phyloP scores from a whole-genome alignment of 495 filamentous ascomycete species.

The Lasiosphaeris hirsuta region DNA sequence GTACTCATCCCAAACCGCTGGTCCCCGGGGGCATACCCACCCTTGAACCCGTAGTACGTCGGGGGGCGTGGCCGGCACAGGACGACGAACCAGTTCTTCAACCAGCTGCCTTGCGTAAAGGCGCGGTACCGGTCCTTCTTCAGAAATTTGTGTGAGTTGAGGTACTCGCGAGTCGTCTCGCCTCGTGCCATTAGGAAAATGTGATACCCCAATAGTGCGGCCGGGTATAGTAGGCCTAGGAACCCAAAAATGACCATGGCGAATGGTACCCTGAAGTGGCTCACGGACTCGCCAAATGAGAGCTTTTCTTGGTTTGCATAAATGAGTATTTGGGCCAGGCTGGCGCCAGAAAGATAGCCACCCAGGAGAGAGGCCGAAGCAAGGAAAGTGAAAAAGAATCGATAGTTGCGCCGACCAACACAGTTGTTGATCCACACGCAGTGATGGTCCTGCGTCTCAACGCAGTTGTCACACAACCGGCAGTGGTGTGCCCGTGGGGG shows the following conservation, averaged over 20 bases:
- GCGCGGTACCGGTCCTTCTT: constrained; percentile 89
- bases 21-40: constrained; percentile 72
- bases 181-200: constrained; percentile 83
- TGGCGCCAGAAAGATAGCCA: constrained; percentile 70
- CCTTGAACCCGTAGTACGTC: constrained; percentile 87
- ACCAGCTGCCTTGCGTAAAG: constrained; percentile 73
- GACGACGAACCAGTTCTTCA: constrained; percentile 79
- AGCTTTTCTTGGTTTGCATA: constrained; percentile 59
- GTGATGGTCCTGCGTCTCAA: constrained; percentile 97
- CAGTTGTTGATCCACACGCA: constrained; percentile 99
- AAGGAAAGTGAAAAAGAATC: constrained; percentile 94
- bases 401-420: constrained; percentile 94
- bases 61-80: constrained; percentile 80
- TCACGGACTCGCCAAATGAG: constrained; percentile 64
- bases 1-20: constrained; percentile 60
- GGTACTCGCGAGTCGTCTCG: constrained; percentile 92
- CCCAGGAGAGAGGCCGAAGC: constrained; percentile 69
- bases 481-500: constrained; percentile 95
- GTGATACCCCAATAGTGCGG: constrained; percentile 82
- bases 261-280: constrained; percentile 72
- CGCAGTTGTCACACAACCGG: constrained; percentile 91
- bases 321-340: constrained; percentile 72
- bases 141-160: constrained; percentile 90
- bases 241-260: constrained; percentile 84
- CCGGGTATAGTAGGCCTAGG: constrained; percentile 73